Percentiles rank a stretch among this genome's conserved stretches.
Evolutionary conservation across 1,139 yeast genomes (phyloP).

Genomic region (Yarrowia galli): DNA sequence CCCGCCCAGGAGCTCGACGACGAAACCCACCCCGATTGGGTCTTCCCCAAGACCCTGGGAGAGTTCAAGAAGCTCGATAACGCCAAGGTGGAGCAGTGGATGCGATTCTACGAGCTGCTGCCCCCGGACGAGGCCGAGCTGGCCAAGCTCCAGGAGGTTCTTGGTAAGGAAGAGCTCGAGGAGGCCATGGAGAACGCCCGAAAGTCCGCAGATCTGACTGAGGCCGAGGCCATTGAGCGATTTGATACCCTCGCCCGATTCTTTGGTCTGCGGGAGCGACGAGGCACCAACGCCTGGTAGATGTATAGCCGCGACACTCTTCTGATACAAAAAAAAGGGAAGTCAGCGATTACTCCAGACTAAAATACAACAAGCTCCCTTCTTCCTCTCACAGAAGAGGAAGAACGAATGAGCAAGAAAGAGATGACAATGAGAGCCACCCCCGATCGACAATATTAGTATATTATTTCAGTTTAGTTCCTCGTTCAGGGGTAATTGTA

Average conservation of each 20-base stretch:
- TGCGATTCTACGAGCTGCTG: conserved; percentile 67
- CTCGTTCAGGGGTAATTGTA: neutral
- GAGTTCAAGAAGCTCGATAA: conserved; percentile 60
- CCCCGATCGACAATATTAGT: neutral
- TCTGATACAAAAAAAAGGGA: neutral
- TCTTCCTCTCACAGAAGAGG: no score
- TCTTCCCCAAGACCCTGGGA: conserved; percentile 67
- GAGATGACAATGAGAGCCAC: neutral
- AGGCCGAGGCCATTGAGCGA: conserved; percentile 58
- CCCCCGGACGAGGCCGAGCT: conserved; percentile 51
- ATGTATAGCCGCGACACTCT: neutral
- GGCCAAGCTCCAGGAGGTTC: conserved; percentile 44
- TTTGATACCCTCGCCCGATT: conserved; percentile 72
- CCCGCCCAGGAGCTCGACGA: conserved; percentile 51
- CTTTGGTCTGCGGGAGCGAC: conserved; percentile 66
- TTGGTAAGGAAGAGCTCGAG: conserved; percentile 50
- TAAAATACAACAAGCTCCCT: no score
- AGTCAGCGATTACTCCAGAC: no score
- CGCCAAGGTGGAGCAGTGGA: conserved; percentile 59
- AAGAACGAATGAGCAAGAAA: neutral
- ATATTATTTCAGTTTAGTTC: conserved; percentile 1
- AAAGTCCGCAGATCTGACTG: conserved; percentile 40
- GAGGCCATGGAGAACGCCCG: conserved; percentile 49
- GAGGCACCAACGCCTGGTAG: conserved; percentile 44
- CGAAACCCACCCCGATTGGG: conserved; percentile 49